These are phyloP conservation scores for Colletotrichum phormii DNA, from an alignment of 2,329 filamentous ascomycete species.

Conservation along the genomic window DNA sequence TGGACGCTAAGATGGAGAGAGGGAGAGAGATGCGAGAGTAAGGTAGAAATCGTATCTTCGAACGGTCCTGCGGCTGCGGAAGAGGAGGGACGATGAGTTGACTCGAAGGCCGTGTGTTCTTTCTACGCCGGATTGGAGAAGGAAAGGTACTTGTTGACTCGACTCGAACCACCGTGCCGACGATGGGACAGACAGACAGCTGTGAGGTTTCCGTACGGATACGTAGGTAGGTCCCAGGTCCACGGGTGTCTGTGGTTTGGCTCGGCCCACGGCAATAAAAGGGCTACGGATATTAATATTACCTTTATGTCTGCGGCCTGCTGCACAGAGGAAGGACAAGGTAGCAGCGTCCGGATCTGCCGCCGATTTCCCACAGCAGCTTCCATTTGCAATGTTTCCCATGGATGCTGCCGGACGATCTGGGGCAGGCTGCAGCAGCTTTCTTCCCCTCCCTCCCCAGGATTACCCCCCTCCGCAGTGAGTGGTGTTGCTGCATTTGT, in stretches of 20 bases:
- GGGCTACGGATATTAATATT: neutral
- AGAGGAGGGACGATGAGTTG: neutral
- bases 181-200: neutral
- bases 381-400: neutral
- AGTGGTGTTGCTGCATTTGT: conserved; percentile 7
- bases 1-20: neutral
- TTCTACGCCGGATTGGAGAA: neutral
- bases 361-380: neutral
- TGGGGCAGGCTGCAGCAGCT: conserved; percentile 7
- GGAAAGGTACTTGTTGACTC: conserved; percentile 1
- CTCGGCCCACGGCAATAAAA: neutral
- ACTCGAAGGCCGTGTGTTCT: conserved; percentile 10
- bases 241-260: conserved; percentile 1
- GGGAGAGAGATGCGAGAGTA: neutral
- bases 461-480: neutral
- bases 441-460: neutral
- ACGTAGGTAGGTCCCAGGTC: neutral
- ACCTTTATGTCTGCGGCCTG: neutral
- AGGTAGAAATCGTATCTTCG: neutral
- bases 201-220: too few species aligned
- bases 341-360: neutral
- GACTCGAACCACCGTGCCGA: neutral
- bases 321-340: neutral
- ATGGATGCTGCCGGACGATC: neutral
- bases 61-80: neutral